Evolutionary conservation across 208 protist species (phyloP).

Genomic region (Porcisia hertigi): DNA sequence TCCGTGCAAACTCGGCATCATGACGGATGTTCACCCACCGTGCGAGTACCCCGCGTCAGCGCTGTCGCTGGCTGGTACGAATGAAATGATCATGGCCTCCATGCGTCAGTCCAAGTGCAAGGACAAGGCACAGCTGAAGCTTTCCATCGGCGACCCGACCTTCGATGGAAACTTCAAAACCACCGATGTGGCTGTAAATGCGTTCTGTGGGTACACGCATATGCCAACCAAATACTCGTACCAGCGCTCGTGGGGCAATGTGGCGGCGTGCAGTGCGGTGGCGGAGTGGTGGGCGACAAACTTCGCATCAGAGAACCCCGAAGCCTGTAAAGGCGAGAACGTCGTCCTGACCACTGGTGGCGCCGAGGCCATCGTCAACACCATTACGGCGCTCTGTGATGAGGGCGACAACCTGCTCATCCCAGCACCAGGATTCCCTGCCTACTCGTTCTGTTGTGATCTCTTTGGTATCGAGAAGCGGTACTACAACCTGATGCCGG

Average conservation of each 20-base stretch:
- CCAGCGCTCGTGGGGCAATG: conserved; percentile 51
- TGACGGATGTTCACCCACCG: conserved; percentile 1
- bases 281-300: conserved; percentile 45
- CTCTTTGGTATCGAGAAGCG: conserved; percentile 73
- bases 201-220: conserved; percentile 51
- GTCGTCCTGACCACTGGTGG: conserved; percentile 82
- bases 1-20: neutral
- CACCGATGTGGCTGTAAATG: conserved; percentile 41
- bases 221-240: conserved; percentile 70
- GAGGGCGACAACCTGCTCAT: conserved; percentile 91
- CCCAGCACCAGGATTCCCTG: conserved; percentile 88
- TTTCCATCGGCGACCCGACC: conserved; percentile 79
- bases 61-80: conserved; percentile 19
- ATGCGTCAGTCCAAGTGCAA: conserved; percentile 32
- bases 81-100: conserved; percentile 35
- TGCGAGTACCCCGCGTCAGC: conserved; percentile 19
- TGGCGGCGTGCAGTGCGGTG: conserved; percentile 51
- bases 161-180: conserved; percentile 74
- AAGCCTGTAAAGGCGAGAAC: conserved; percentile 57
- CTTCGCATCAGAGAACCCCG: conserved; percentile 31
- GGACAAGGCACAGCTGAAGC: conserved; percentile 48
- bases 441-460: conserved; percentile 91
- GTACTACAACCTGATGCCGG: conserved; percentile 80
- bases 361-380: conserved; percentile 90
- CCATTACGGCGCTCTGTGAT: conserved; percentile 76